Percentiles rank a stretch among this genome's conserved stretches.
These are phyloP conservation scores for Stephania yunnanensis DNA, from an alignment of 164 flowering plant genomes.

Conservation along the genomic window DNA sequence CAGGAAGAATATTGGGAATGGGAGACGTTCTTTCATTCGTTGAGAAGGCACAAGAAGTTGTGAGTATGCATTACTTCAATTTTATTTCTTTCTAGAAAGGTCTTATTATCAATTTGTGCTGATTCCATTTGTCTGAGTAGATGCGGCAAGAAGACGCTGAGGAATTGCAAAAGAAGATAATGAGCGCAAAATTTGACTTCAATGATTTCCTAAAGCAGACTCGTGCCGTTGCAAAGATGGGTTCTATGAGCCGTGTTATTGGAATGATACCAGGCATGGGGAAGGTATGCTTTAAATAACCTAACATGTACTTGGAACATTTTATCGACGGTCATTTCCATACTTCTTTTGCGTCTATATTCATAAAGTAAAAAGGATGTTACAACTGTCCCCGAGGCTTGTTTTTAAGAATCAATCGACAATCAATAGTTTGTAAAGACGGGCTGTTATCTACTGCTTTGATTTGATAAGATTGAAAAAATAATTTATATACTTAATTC, in stretches of 20 bases:
- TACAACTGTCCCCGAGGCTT: neutral
- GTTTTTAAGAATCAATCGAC: neutral
- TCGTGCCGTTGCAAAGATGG: constrained; percentile 92
- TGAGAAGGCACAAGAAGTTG: constrained; percentile 99
- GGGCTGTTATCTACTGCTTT: neutral
- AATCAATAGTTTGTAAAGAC: no score
- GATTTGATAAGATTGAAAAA: neutral
- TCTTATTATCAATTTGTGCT: constrained; percentile 4
- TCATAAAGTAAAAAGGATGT: neutral
- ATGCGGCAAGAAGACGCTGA: constrained; percentile 98
- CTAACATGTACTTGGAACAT: neutral
- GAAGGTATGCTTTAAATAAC: constrained; percentile 45
- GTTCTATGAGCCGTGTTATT: constrained; percentile 84
- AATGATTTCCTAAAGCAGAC: constrained; percentile 98
- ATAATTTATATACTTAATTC: neutral
- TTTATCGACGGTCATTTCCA: neutral
- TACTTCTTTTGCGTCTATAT: neutral
- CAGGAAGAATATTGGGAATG: constrained; percentile 96
- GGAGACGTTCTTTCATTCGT: constrained; percentile 98
- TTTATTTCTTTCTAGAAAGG: constrained; percentile 4
- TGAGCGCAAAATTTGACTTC: constrained; percentile 97
- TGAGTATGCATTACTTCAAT: constrained; percentile 34
- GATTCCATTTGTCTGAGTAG: constrained; percentile 29
- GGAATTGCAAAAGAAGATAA: constrained; percentile 89
- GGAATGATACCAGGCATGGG: constrained; percentile 99